Evolutionary conservation across 2,329 filamentous ascomycete species (phyloP), one percentile per base, ranked within the genome.

Genomic region (Dothistroma septosporum): DNA sequence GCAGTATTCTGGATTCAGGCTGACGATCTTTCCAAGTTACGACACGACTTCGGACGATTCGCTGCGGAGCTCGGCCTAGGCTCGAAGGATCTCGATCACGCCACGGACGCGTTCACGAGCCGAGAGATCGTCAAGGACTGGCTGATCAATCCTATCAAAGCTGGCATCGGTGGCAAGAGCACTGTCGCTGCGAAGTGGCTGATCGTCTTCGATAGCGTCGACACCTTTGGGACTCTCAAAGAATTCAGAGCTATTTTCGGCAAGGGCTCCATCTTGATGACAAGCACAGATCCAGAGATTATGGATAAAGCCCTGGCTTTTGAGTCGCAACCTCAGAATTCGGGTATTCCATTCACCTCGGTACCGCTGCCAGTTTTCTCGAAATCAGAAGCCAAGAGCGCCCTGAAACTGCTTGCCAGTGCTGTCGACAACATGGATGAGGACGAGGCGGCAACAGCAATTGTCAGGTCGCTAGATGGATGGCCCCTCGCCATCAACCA

Each of bases 401-500:
- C n/a, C 9, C 2, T 33, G 4, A 32, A 22, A 2, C 33, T 53
- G 19, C 32, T 24, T 16, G 56, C 47, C 14, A 56, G 44, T 9
- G 7, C 7, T 6, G 31, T 46, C 8, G 11, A 44, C n/a, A 46
- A 57, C 9, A 21, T 46, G 31, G 28, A 53, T 14, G 47, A 53
- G 14, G 22, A 35, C 21, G 58, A 33, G n/a, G 33, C n/a, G n/a
- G n/a, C n/a, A n/a, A n/a, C n/a, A 41, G 46, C 41, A 11, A 53
- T 57, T 19, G 46, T 57, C 1, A 31, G 32, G 3, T 32, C 22
- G 46, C 4, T 57, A 14, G 58, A 28, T 24, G 53, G 58, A 12
- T 57, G 46, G 53, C 61, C 58, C 2, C 50, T 64, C 12, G 56
- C 56, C 11, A 56, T 62, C 11, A 49, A 46, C 19, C 61, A 61